Base-by-base conservation (phyloP, 164 flowering plant species). In the Pachysandra terminalis region DNA sequence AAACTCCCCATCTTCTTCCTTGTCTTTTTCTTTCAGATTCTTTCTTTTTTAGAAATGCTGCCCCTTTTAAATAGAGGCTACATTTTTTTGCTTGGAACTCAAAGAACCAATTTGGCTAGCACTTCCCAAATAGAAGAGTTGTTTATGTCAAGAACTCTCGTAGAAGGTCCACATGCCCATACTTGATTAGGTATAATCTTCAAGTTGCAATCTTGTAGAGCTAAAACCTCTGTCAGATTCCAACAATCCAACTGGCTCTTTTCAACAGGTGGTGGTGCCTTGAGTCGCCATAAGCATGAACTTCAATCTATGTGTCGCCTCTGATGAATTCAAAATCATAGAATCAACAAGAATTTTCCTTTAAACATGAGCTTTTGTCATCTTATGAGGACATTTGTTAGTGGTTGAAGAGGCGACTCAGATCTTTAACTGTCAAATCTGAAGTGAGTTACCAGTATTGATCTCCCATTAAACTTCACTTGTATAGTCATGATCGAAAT, bases 151-250 rank as follows among this genome's bases (percentile, higher is more conserved):
- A 91, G 78, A 23, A 87, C 79, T 74, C 91, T 83, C 51, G 76
- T 77, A 74, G 88, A 79, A 75, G 85, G 10, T 71, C 86, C 91
- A 81, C 87, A 87, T 54, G 55, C 73, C 97, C 95, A 94, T 51
- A 90, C 92, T 78, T 90, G 95, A 63, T 84, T 88, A 69, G 98
- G 97, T 67, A n/a, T n/a, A n/a, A n/a, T n/a, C n/a, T n/a, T n/a
- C n/a, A n/a, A n/a, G n/a, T n/a, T n/a, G n/a, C n/a, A n/a, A n/a
- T n/a, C n/a, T n/a, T n/a, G n/a, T n/a, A n/a, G n/a, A n/a, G n/a
- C n/a, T n/a, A n/a, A n/a, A 51, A 91, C 84, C 61, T 92, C 90
- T 71, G 96, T 88, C 10, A 75, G 75, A 75, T 83, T 89, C 96
- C 97, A 91, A 17, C 87, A 81, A 19, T 86, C 86, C 17, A 63